A percentile compares a stretch with the other conserved stretches of the same genome.
Evolutionary conservation across 768 basidiomycete species (phyloP).

Genomic region (Agaricus subrufescens): DNA sequence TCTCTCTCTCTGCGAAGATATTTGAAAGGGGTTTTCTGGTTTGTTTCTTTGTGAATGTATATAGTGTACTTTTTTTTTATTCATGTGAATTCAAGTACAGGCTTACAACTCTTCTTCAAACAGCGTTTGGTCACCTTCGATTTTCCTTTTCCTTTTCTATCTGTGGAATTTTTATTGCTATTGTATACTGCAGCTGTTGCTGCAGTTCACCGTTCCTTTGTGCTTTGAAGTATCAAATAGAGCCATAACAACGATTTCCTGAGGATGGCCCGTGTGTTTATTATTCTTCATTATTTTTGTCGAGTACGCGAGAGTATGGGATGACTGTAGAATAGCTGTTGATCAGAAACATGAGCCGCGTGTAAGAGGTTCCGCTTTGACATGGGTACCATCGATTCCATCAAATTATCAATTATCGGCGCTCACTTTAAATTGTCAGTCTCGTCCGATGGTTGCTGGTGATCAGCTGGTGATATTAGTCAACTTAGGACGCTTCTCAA

Average conservation of each 20-base stretch:
- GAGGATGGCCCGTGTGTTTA: not conserved
- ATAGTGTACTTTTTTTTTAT: not conserved
- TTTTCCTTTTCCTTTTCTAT: not conserved
- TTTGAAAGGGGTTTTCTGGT: not conserved
- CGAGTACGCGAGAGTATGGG: not conserved
- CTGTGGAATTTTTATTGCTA: not conserved
- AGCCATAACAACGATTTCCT: not conserved
- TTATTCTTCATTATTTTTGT: not conserved
- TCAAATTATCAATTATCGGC: no score
- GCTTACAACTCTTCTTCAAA: not conserved
- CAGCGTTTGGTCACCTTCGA: not conserved
- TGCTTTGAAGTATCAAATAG: not conserved
- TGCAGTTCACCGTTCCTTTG: conserved; percentile 1
- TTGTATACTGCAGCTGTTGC: not conserved
- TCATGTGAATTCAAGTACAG: not conserved
- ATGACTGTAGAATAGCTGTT: no score
- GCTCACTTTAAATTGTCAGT: no score
- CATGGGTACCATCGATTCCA: no score
- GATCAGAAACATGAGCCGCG: no score
- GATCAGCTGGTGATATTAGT: no score
- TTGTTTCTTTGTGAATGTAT: not conserved
- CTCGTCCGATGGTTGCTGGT: no score
- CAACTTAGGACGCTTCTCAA: no score
- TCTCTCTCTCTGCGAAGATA: not conserved
- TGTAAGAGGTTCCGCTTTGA: no score